Base-by-base conservation (phyloP, 2,329 filamentous ascomycete genomes). In the Diplocarpon mali region DNA sequence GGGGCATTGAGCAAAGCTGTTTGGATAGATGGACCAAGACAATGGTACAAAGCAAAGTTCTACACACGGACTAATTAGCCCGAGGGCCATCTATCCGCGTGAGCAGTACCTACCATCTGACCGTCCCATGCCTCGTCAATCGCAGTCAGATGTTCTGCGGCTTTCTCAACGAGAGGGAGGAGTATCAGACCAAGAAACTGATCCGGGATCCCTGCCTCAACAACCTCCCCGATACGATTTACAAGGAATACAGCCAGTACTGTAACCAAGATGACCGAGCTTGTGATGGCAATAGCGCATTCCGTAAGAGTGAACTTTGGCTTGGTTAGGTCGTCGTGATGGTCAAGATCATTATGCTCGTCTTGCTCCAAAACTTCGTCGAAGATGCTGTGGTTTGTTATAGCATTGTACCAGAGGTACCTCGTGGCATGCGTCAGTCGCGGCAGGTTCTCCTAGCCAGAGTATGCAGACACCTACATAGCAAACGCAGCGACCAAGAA, bases 1-100 rank as follows among this genome's bases (percentile, higher is more conserved):
- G 89, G 88, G 0, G 82, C 85, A 59, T 93, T 95, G 59, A 95
- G 78, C 20, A 95, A 73, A 1, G 88, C 85, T 0, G 89, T 95
- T 66, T 95, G 89, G 45, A 95, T 82, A 0, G 85, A 90, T 2
- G 86, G 81, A 29, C 86, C 87, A n/a, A 54, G 48, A 16, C 54
- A 52, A 46, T 56, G 53, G 13, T 51, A 49, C 9, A 55, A 41
- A 8, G 53, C 54, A 6, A 53, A 50, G 29, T 54, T 55, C 54
- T 32, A 9, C 11, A 10, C 30, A 10, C 9, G n/a, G 30, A 32
- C 13, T 30, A 8, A 30, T 12, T 32, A 32, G 11, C 20, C 20
- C 9, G 30, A 32, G 9, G 10, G 11, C n/a, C 9, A 5, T 14
- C 11, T 10, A 12, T 12, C 30, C 5, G 9, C 3, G 9, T 32